Evolutionary conservation across 441 rosid species (phyloP), one percentile per base, ranked within the genome.

Genomic region (Gossypium trilobum): DNA sequence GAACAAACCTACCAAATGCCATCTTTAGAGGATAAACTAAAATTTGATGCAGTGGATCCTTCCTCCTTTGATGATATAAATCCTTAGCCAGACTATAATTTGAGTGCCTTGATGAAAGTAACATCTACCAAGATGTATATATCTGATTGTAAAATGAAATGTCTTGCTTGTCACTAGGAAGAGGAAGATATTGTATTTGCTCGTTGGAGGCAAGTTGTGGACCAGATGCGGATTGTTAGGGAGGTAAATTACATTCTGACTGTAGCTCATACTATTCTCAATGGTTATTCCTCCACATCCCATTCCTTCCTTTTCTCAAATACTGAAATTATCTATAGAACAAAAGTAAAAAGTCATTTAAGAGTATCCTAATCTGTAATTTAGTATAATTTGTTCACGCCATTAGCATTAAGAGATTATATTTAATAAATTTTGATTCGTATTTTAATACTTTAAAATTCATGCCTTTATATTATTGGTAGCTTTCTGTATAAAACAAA

Each of bases 171-270:
- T 60, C 57, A 36, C 27, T 69, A 90, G 95, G 92, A 90, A 77
- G 92, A 88, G 68, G 91, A 87, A 73, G 89, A 88, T 74, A 90
- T 88, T 74, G 87, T 90, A 58, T 78, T 81, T 78, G 90, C 92
- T 14, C 89, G 87, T 72, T 85, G 89, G 48, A 83, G 68, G 77
- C 91, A 86, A 79, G 91, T 85, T 25, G 91, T 88, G 81, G 90
- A 88, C 71, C 86, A 89, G 2, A 84, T 90, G 72, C 79, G 85
- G 62, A 85, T 88, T 6, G 90, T 88, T 59, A 84, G 83, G 73
- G 92, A 90, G 92, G 95, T 87, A 13, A 69, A 77, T 57, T 2
- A 51, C 33, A n/a, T 67, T 51, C 17, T 11, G 6, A 31, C 22
- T 29, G 14, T 50, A 1, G 27, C 50, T 9, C 22, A 23, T 27